These are phyloP conservation scores for Zarea fungicola DNA, from an alignment of 2,329 filamentous ascomycete species.

Conservation along the genomic window DNA sequence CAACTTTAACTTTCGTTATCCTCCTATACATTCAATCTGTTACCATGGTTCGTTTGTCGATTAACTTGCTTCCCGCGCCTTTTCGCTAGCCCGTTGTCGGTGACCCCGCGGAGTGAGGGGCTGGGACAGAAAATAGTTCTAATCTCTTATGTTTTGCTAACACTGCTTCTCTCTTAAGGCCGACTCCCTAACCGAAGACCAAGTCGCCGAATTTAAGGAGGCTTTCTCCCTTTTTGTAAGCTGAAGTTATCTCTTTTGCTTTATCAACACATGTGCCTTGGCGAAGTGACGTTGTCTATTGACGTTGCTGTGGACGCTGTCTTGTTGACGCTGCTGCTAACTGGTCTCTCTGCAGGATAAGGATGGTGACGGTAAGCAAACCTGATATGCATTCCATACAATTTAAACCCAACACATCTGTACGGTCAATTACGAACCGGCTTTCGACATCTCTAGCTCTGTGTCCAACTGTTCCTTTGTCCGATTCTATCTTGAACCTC, in stretches of 20 bases:
- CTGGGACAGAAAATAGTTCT: slow-evolving; percentile 15
- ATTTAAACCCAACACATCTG: slow-evolving; percentile 5
- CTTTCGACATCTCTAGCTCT: neutral
- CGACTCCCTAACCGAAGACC: slow-evolving; percentile 98
- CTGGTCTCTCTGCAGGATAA: slow-evolving; percentile 58
- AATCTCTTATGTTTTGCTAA: slow-evolving; percentile 19
- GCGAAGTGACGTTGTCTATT: no score
- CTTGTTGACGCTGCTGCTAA: slow-evolving; percentile 20
- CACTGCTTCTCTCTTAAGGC: slow-evolving; percentile 52
- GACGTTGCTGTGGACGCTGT: no score
- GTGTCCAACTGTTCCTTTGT: no score
- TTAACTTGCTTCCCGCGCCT: neutral
- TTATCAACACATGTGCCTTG: slow-evolving; percentile 2
- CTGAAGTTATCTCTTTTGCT: slow-evolving; percentile 15
- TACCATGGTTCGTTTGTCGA: slow-evolving; percentile 9
- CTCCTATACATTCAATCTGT: neutral
- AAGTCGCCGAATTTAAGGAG: slow-evolving; percentile 99
- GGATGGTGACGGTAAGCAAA: slow-evolving; percentile 83
- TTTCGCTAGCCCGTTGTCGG: neutral
- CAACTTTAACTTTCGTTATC: slow-evolving; percentile 1
- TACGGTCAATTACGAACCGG: neutral
- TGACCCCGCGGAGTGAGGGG: slow-evolving; percentile 23
- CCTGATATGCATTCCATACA: no score
- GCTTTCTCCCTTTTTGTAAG: slow-evolving; percentile 99
- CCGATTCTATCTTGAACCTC: no score